Percentiles rank a stretch among this genome's conserved stretches.
Conservation (phyloP, 345 rosid genomes). For the Linum tenue region DNA sequence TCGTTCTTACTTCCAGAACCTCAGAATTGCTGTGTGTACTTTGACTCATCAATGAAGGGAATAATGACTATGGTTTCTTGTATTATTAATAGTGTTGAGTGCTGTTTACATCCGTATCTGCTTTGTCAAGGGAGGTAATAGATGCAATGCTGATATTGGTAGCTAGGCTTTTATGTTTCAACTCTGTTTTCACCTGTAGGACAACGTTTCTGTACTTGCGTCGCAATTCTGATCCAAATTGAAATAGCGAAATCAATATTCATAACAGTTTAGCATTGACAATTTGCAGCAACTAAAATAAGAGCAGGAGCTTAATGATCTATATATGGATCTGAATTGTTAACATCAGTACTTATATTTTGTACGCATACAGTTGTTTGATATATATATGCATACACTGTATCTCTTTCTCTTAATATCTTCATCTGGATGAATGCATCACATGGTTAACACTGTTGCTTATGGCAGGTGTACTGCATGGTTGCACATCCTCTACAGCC, state of each 20-base stretch:
- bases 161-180: background rate
- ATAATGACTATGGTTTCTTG: background rate
- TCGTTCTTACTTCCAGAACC: too few species aligned
- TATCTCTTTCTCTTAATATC: background rate
- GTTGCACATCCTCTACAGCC: conserved; percentile 97
- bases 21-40: too few species aligned
- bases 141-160: background rate
- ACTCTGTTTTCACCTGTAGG: background rate
- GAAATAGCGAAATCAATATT: background rate
- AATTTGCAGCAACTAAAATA: background rate
- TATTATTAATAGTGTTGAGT: background rate
- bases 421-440: background rate
- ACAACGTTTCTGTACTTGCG: background rate
- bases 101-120: background rate
- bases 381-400: background rate
- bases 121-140: background rate
- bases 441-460: conserved; percentile 20
- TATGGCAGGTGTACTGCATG: conserved; percentile 87
- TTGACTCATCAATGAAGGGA: background rate
- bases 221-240: background rate
- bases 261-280: background rate
- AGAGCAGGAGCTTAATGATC: background rate
- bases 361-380: background rate
- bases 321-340: background rate
- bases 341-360: background rate